Conservation (phyloP, 345 rosid species). For the Salix brachista region DNA sequence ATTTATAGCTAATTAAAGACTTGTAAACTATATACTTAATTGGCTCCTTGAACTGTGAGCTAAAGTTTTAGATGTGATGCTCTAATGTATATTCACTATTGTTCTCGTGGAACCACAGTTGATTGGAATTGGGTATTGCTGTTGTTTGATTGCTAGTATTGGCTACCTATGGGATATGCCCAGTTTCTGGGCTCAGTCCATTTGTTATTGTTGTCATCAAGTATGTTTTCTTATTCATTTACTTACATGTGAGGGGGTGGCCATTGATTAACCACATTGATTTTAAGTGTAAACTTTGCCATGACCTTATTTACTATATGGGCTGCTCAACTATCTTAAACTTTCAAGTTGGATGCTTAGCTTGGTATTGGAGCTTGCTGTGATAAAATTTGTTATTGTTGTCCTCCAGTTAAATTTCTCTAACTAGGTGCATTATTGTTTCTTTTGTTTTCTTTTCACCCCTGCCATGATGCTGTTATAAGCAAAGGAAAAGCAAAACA, state of each 20-base stretch:
- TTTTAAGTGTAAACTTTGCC: background rate
- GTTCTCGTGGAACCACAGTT: background rate
- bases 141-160: background rate
- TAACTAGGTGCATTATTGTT: background rate
- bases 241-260: background rate
- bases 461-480: background rate
- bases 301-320: background rate
- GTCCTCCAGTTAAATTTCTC: background rate
- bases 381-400: background rate
- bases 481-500: background rate
- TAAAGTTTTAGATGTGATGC: background rate
- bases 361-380: background rate
- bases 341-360: background rate
- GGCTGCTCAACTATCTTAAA: background rate
- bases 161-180: background rate
- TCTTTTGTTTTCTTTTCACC: background rate
- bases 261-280: background rate
- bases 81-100: background rate
- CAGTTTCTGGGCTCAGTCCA: background rate
- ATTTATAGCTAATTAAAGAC: background rate
- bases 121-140: background rate
- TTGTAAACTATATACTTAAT: background rate
- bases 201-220: background rate
- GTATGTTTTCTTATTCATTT: background rate
- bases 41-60: background rate